phyloP scores from a whole-genome alignment of 345 rosid genomes.

The Hibiscus tridactylites region DNA sequence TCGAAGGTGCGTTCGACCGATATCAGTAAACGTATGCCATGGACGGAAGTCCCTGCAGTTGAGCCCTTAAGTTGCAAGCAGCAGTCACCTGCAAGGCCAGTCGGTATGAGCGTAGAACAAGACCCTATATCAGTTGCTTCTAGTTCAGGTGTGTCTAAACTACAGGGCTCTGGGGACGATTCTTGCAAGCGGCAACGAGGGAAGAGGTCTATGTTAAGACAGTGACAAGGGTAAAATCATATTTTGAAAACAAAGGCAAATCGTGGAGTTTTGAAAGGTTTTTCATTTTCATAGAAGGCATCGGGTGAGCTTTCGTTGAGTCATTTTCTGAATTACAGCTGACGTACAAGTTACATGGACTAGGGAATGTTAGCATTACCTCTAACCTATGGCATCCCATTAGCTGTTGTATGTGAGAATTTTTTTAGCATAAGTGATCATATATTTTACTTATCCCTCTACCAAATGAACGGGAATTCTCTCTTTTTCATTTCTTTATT shows the following conservation, averaged over 20 bases:
- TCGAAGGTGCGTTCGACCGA: conserved; percentile 26
- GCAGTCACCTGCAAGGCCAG: background rate
- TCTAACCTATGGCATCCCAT: background rate
- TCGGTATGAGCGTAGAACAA: background rate
- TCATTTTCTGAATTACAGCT: too few species aligned
- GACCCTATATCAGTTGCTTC: conserved; percentile 16
- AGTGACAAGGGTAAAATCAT: background rate
- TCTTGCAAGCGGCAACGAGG: conserved; percentile 34
- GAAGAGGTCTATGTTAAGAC: conserved; percentile 13
- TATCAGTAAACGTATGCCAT: conserved; percentile 21
- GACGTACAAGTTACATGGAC: background rate
- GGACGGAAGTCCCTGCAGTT: conserved; percentile 1
- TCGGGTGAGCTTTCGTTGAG: background rate
- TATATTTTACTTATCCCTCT: too few species aligned
- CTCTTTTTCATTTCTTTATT: too few species aligned
- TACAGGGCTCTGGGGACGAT: conserved; percentile 19
- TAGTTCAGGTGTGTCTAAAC: conserved; percentile 13
- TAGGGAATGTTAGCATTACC: background rate
- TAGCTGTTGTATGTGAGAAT: background rate
- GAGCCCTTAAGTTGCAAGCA: background rate
- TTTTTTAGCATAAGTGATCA: too few species aligned
- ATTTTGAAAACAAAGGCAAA: background rate
- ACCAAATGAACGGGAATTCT: too few species aligned
- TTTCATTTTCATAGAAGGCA: background rate
- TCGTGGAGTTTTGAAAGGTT: background rate